phyloP scores from a whole-genome alignment of 805 yeast species.

The Grigorovia transvaalensis region DNA sequence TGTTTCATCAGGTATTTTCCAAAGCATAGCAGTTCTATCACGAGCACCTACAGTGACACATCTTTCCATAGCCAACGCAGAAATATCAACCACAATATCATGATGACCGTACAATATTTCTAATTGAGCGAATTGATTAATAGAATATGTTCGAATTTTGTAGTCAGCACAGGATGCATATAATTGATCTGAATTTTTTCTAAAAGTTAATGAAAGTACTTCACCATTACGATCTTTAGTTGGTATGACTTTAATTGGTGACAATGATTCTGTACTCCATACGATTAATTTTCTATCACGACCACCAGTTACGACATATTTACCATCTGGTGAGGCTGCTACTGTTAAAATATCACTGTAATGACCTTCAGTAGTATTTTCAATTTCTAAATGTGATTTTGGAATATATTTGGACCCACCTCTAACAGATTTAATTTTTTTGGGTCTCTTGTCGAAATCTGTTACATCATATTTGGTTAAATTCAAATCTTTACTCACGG shows the following conservation, averaged over 20 bases:
- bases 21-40: slow-evolving; percentile 88
- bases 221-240: slow-evolving; percentile 62
- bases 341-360: slow-evolving; percentile 64
- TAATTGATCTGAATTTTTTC: slow-evolving; percentile 72
- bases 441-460: slow-evolving; percentile 47
- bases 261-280: slow-evolving; percentile 74
- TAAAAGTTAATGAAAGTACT: slow-evolving; percentile 63
- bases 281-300: slow-evolving; percentile 68
- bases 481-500: slow-evolving; percentile 73
- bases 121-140: slow-evolving; percentile 77
- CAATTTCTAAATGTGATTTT: slow-evolving; percentile 30
- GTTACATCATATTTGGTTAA: slow-evolving; percentile 71
- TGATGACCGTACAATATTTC: slow-evolving; percentile 95
- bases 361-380: slow-evolving; percentile 60
- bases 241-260: slow-evolving; percentile 68
- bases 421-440: slow-evolving; percentile 49
- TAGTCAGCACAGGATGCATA: slow-evolving; percentile 91
- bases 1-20: slow-evolving; percentile 95
- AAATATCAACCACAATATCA: slow-evolving; percentile 72
- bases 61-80: slow-evolving; percentile 75
- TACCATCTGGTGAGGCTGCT: slow-evolving; percentile 82
- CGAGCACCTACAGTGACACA: slow-evolving; percentile 95
- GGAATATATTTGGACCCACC: slow-evolving; percentile 45
- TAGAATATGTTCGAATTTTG: slow-evolving; percentile 76
- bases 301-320: slow-evolving; percentile 85